Base-by-base conservation (phyloP, 179 eudicot species). In the Spergularia azorica region DNA sequence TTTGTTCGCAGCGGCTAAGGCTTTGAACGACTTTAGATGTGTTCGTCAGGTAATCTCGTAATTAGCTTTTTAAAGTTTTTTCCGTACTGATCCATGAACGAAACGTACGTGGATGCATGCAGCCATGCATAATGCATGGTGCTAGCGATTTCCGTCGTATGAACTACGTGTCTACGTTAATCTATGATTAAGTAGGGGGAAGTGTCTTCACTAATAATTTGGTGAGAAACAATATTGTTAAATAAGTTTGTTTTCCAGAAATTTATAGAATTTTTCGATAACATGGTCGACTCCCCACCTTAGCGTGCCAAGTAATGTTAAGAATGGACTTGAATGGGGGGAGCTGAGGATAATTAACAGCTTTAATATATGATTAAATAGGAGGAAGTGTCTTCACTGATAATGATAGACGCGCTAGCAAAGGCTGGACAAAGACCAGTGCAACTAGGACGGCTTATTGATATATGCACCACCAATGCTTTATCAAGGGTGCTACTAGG, bases 11-110 rank as follows among this genome's bases (percentile, higher is more conserved):
- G 32, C 32, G 32, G 79, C 87, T 26, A 91, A 91, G 83, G 98
- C 98, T 17, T 69, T 95, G 79, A 94, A 91, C 41, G 97, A 95
- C 17, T 94, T 85, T 76, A 84, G 80, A 10, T 86, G 77, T 46
- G 89, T 95, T 54, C 91, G 98, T 1, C 86, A 95, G 98, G 97
- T 43, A 0, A 6, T 18, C 36, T 9, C 6, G 8, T 46, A 18
- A 6, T 58, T 9, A 64, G 4, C 9, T 64, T 43, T 46, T 36
- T 36, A 46, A 16, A 11, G 14, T 6, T 9, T 13, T 55, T 55
- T 55, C 14, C 4, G 16, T 26, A 26, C 32, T 55, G n/a, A 55
- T 26, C 2, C 32, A 26, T 26, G 32, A 26, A 26, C 2, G 32
- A 26, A 26, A 26, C 32, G 32, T 26, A 26, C 11, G 11, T 55